A percentile compares a stretch with the other conserved stretches of the same genome.
Evolutionary conservation across 129 eudicot species (phyloP).

Genomic region (Flaveria ramosissima): DNA sequence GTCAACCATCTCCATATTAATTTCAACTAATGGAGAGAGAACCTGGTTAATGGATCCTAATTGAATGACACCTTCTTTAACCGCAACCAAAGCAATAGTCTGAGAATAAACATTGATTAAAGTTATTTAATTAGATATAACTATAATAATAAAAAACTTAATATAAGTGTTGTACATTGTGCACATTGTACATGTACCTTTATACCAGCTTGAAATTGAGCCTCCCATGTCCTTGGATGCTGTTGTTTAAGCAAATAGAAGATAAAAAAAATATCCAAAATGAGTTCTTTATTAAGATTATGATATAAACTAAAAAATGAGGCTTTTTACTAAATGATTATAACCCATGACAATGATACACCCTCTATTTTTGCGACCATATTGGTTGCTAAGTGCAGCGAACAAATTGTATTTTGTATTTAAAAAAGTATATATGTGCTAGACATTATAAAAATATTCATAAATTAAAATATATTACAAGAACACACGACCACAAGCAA

Average conservation of each 20-base stretch:
- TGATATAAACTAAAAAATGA: too few species aligned
- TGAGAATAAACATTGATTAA: conserved; percentile 25
- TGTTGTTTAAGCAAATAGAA: conserved; percentile 33
- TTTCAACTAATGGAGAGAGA: background rate
- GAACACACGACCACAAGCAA: background rate
- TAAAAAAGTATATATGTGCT: too few species aligned
- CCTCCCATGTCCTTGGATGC: conserved; percentile 99
- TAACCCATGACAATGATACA: too few species aligned
- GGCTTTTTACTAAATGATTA: too few species aligned
- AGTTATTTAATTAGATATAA: too few species aligned
- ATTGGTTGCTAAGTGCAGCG: too few species aligned
- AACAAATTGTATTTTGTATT: too few species aligned
- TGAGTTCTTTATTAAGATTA: background rate
- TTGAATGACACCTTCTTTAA: conserved; percentile 97
- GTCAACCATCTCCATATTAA: too few species aligned
- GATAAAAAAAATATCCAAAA: background rate
- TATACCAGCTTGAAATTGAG: conserved; percentile 98
- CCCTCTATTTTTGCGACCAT: too few species aligned
- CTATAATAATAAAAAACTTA: too few species aligned
- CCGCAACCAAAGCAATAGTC: conserved; percentile 99
- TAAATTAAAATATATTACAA: background rate
- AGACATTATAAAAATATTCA: too few species aligned
- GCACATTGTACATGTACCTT: conserved; percentile 43
- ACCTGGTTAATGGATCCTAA: conserved; percentile 91
- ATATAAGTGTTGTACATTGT: background rate